These are phyloP conservation scores for Endoconidiophora laricicola DNA, from an alignment of 2,329 filamentous ascomycete genomes.

Conservation along the genomic window DNA sequence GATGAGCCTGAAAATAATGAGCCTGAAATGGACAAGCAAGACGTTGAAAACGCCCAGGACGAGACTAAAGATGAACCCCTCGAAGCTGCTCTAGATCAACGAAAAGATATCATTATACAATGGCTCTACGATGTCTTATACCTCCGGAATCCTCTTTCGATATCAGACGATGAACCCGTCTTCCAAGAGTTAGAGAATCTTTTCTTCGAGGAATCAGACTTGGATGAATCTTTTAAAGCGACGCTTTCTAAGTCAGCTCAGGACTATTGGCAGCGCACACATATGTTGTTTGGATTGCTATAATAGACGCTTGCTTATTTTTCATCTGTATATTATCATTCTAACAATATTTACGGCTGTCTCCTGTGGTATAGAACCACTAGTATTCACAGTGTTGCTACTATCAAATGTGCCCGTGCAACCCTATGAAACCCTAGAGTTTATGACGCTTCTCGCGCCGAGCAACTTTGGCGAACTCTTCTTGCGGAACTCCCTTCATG, in stretches of 20 bases:
- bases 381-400: background rate
- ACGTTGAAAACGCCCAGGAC: background rate
- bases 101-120: slow-evolving; percentile 35
- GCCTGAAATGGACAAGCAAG: background rate
- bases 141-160: slow-evolving; percentile 29
- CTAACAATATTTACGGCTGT: background rate
- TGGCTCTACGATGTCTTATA: slow-evolving; percentile 44
- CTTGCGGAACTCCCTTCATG: slow-evolving; percentile 61
- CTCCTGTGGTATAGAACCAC: background rate
- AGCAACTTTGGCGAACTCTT: slow-evolving; percentile 75
- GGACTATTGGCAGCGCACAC: slow-evolving; percentile 73
- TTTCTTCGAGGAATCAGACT: slow-evolving; percentile 27
- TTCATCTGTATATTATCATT: background rate
- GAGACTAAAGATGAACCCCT: background rate
- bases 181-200: slow-evolving; percentile 30
- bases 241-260: slow-evolving; percentile 40
- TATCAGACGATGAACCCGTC: slow-evolving; percentile 17
- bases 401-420: background rate
- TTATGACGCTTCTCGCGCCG: slow-evolving; percentile 89
- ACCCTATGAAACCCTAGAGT: slow-evolving; percentile 33
- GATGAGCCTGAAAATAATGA: background rate
- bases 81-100: slow-evolving; percentile 1
- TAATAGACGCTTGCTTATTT: slow-evolving; percentile 20
- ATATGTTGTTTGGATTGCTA: slow-evolving; percentile 65
- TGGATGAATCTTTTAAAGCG: slow-evolving; percentile 25